phyloP scores from a whole-genome alignment of 257 asterid species.

The Paraleonurus japonicus region DNA sequence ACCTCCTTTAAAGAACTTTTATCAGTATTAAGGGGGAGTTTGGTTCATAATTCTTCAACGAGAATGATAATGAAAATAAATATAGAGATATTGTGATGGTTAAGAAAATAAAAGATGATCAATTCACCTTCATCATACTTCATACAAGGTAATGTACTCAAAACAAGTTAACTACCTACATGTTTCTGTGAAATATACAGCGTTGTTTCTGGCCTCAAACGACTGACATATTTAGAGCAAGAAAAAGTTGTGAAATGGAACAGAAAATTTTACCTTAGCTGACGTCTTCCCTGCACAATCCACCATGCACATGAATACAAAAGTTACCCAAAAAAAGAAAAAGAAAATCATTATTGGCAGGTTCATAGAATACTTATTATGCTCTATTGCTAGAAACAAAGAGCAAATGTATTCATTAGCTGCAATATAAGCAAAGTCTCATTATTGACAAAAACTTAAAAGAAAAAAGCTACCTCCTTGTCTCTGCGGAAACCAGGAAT shows the following conservation, averaged over 20 bases:
- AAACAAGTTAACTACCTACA: not conserved
- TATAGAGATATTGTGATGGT: not conserved
- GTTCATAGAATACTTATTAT: not conserved
- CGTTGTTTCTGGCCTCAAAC: not conserved
- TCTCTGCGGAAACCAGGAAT: constrained; percentile 83
- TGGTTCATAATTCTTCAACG: not conserved
- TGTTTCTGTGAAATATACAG: not conserved
- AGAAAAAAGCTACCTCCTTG: constrained; percentile 63
- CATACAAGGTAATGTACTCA: no score
- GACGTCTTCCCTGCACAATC: constrained; percentile 61
- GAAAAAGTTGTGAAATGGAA: not conserved
- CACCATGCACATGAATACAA: constrained; percentile 37
- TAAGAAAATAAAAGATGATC: not conserved
- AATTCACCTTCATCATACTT: not conserved
- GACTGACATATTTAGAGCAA: not conserved
- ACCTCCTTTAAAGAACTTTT: no score
- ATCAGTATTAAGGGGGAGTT: not conserved
- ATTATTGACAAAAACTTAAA: not conserved
- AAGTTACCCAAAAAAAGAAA: constrained; percentile 15
- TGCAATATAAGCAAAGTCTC: constrained; percentile 4
- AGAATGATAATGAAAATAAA: no score
- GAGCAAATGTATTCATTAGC: constrained; percentile 1
- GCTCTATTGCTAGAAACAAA: not conserved
- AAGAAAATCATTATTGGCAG: constrained; percentile 20
- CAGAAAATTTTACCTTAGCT: constrained; percentile 48